phyloP scores from a whole-genome alignment of 2,329 filamentous ascomycete species.

The Fusarium verrucosum region DNA sequence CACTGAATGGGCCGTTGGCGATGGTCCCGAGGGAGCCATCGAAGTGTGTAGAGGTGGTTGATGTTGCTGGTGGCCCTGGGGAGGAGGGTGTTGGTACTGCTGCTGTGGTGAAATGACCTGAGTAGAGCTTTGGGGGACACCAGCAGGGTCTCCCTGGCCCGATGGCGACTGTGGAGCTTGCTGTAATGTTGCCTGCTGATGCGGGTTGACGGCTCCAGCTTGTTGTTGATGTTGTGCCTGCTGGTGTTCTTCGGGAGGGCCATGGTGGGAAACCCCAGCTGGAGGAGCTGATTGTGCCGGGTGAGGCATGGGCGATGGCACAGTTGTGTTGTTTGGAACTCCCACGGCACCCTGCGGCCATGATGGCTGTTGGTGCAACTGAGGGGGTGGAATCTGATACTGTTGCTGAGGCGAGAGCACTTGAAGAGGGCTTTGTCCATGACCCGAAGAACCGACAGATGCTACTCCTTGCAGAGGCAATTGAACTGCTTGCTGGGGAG shows the following conservation, averaged over 20 bases:
- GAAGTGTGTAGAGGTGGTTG: neutral
- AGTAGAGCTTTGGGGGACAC: neutral
- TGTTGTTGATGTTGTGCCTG: slow-evolving; percentile 3
- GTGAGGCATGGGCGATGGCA: neutral
- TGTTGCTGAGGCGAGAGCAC: neutral
- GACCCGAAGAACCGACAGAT: neutral
- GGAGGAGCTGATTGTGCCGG: neutral
- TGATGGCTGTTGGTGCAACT: neutral
- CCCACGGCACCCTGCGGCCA: neutral
- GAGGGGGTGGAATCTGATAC: neutral
- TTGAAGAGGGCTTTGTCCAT: neutral
- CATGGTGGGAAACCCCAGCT: neutral
- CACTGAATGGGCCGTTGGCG: neutral
- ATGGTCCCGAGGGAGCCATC: rapidly evolving
- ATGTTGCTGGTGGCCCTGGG: neutral
- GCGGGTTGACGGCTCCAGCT: neutral
- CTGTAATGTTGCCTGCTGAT: neutral
- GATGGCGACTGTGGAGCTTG: neutral
- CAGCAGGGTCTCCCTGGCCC: rapidly evolving
- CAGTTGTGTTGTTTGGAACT: neutral
- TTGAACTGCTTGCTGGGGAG: rapidly evolving
- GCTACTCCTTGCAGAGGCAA: neutral
- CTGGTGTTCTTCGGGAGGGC: neutral
- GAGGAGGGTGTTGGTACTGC: neutral
- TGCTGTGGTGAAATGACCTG: neutral